These are phyloP conservation scores for Fusarium anguioides DNA, from an alignment of 2,329 filamentous ascomycete genomes.

Conservation along the genomic window DNA sequence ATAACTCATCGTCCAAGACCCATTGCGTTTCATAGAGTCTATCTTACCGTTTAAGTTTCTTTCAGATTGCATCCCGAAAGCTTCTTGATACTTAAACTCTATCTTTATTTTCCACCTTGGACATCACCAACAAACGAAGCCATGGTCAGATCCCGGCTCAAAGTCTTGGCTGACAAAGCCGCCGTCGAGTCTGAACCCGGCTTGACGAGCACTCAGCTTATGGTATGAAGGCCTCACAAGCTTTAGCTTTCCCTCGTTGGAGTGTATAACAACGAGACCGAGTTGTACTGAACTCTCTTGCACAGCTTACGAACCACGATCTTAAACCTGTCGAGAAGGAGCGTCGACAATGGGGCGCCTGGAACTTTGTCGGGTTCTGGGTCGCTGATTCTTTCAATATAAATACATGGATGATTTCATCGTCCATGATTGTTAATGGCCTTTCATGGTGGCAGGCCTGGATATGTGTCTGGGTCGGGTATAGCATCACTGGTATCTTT, in stretches of 20 bases:
- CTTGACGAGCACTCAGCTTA: slow-evolving; percentile 80
- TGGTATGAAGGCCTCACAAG: slow-evolving; percentile 61
- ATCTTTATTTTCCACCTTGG: background rate
- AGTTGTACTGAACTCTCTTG: slow-evolving; percentile 30
- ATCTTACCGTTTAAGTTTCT: slow-evolving; percentile 16
- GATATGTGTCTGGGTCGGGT: slow-evolving; percentile 90
- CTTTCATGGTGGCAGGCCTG: slow-evolving; percentile 93
- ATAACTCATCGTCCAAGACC: slow-evolving; percentile 24
- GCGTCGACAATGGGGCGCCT: slow-evolving; percentile 83
- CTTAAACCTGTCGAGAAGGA: slow-evolving; percentile 83
- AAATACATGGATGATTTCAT: slow-evolving; percentile 95
- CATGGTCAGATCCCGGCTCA: slow-evolving; percentile 52
- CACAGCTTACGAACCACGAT: slow-evolving; percentile 81
- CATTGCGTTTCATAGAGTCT: background rate
- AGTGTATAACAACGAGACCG: background rate
- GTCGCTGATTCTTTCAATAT: slow-evolving; percentile 88
- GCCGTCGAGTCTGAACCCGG: slow-evolving; percentile 81
- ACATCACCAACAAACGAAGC: background rate
- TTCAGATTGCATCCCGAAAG: background rate
- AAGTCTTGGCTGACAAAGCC: slow-evolving; percentile 66
- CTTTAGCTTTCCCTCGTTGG: background rate
- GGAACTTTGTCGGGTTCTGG: slow-evolving; percentile 93
- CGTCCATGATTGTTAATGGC: slow-evolving; percentile 80
- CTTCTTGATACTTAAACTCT: slow-evolving; percentile 5
- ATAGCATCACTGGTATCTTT: slow-evolving; percentile 80